Base-by-base conservation (phyloP, 2,329 filamentous ascomycete genomes). In the Cordyceps cicadae region DNA sequence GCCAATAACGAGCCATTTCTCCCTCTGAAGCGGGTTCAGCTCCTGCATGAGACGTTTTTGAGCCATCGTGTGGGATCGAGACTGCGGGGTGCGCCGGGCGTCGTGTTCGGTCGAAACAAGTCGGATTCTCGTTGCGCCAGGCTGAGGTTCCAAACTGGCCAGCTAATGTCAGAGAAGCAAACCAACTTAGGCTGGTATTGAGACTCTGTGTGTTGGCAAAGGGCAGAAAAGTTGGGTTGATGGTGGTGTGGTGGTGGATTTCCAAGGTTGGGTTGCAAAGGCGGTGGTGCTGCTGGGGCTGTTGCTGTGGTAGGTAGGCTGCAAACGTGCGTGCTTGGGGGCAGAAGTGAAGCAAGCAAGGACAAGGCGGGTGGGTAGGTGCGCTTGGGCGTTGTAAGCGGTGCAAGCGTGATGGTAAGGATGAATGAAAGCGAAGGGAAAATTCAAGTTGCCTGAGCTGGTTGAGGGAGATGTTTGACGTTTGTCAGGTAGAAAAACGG, bases 1-100 rank as follows among this genome's bases (percentile, higher is more conserved):
- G 72, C 95, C 89, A 66, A 97, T 90, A 67, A 93, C 85, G 19
- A 96, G 88, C 93, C 93, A 99, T 72, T 90, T 91, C 80, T 97
- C 92, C 74, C 94, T 92, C 59, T 85, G 81, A 46, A 97, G 82
- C 50, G 84, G 81, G 74, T 89, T 88, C 77, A 90, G 86, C 79
- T 97, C 93, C 67, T 88, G 88, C 89, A 96, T 91, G 60, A 97
- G 81, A 56, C 95, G 88, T 69, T 90, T 87, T 75, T 92, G 73
- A 29, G 76, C 77, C 77, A 79, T 80, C 64, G 58, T 70, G 64
- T 54, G 46, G 24, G 21, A 34, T 54, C 41, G 34, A 41, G 32
- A 49, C 21, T 32, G 60, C 51, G 52, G 24, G 51, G 43, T 61
- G 59, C 14, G 29, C 43, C n/a, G 43, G 43, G 43, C 19, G 34